Evolutionary conservation across 108 stramenopile genomes (phyloP).

Genomic region (Cylindrotheca fusiformis): DNA sequence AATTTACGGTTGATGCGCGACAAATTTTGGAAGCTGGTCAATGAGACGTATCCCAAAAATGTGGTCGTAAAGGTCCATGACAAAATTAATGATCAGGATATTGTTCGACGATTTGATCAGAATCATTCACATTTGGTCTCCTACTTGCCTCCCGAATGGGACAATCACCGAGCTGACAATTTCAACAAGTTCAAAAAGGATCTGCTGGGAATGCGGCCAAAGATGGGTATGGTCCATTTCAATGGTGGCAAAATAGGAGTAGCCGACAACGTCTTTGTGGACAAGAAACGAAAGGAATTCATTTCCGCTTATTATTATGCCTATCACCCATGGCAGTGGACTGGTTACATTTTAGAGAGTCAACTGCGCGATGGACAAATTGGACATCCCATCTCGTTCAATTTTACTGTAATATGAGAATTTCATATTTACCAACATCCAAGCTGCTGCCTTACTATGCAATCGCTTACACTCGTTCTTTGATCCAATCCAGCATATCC

Average conservation of each 20-base stretch:
- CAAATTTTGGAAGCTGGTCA: not conserved
- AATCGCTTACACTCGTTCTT: constrained; percentile 15
- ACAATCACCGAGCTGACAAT: not conserved
- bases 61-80: not conserved
- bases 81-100: not conserved
- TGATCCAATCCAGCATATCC: constrained; percentile 69
- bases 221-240: not conserved
- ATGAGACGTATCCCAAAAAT: not conserved
- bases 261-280: not conserved
- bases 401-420: too few relatives aligned
- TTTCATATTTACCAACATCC: too few relatives aligned
- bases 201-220: not conserved
- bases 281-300: not conserved
- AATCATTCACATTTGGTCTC: not conserved
- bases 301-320: not conserved
- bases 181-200: not conserved
- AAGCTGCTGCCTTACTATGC: not conserved
- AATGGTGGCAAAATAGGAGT: not conserved
- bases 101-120: not conserved
- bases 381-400: too few relatives aligned
- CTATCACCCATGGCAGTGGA: not conserved
- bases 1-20: not conserved
- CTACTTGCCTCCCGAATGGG: not conserved
- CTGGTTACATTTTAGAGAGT: not conserved
- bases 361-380: not conserved